Evolutionary conservation across 2,329 filamentous ascomycete species (phyloP).

Genomic region (Neurospora sp.): DNA sequence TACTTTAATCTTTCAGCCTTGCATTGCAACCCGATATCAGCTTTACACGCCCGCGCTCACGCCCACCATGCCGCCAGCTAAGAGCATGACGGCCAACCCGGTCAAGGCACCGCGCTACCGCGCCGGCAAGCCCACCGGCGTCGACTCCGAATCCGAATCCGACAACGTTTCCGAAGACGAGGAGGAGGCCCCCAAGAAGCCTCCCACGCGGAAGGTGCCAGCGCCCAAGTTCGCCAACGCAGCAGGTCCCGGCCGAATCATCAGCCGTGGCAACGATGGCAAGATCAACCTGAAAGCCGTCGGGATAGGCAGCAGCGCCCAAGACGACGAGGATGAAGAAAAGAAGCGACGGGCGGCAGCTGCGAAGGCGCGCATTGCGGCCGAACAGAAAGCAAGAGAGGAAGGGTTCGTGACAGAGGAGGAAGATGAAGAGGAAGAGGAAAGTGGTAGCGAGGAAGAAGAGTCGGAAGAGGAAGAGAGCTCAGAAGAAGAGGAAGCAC

Average conservation of each 20-base stretch:
- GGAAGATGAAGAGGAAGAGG: conserved; percentile 34
- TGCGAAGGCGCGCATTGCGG: conserved; percentile 29
- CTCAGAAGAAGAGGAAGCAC: conserved; percentile 47
- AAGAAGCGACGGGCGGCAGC: conserved; percentile 38
- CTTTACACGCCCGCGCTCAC: neutral
- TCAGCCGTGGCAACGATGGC: conserved; percentile 33
- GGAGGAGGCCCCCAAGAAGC: conserved; percentile 11
- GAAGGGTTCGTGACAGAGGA: conserved; percentile 55
- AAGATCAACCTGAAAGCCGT: conserved; percentile 36
- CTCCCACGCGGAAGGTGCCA: conserved; percentile 28
- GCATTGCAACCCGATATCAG: neutral
- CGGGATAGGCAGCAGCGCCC: neutral
- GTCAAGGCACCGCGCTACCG: conserved; percentile 71
- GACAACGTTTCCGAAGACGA: conserved; percentile 21
- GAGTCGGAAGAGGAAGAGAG: conserved; percentile 33
- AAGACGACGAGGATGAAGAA: conserved; percentile 29
- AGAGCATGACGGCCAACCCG: conserved; percentile 91
- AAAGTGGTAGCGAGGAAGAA: conserved; percentile 22
- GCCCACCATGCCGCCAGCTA: conserved; percentile 47
- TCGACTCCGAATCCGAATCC: conserved; percentile 34
- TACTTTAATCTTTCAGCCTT: neutral
- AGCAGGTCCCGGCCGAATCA: conserved; percentile 38
- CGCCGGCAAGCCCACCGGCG: conserved; percentile 65
- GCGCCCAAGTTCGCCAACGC: conserved; percentile 47
- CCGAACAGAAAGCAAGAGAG: conserved; percentile 43